Evolutionary conservation across 169 alveolate genomes (phyloP).

Genomic region (Prorocentrum cordatum): DNA sequence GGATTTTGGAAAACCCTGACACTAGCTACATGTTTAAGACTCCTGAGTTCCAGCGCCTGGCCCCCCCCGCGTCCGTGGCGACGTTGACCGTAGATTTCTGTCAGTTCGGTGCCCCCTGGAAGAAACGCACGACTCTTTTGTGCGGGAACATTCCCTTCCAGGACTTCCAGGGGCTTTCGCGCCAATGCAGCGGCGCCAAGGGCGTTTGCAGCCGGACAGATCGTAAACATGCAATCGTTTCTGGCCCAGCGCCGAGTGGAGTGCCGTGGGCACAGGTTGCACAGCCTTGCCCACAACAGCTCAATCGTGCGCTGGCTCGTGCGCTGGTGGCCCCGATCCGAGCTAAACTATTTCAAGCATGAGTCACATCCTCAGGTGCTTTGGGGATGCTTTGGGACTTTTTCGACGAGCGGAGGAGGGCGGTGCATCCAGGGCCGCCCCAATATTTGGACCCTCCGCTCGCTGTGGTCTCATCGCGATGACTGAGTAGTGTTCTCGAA

Average conservation of each 20-base stretch:
- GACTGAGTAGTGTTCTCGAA: no score
- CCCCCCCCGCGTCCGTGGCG: background rate
- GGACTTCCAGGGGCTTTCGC: background rate
- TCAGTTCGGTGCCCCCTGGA: slow-evolving; percentile 2
- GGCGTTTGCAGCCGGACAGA: background rate
- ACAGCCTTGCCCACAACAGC: background rate
- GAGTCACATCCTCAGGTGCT: no score
- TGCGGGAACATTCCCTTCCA: background rate
- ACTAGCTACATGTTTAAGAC: background rate
- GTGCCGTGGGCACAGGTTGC: background rate
- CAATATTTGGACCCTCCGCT: no score
- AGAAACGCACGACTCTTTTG: background rate
- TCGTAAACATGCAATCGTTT: background rate
- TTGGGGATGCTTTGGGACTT: no score
- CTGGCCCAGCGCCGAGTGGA: background rate
- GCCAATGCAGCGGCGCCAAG: background rate
- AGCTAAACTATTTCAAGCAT: no score
- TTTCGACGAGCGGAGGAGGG: no score
- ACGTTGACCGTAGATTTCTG: background rate
- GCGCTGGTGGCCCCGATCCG: background rate
- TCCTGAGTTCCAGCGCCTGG: background rate
- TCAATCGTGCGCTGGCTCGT: background rate
- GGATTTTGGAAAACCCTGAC: slow-evolving; percentile 1
- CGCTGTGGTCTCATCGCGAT: no score
- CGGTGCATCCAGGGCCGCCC: no score